phyloP scores from a whole-genome alignment of 2,329 filamentous ascomycete genomes.

The Fusarium tjaetaba region DNA sequence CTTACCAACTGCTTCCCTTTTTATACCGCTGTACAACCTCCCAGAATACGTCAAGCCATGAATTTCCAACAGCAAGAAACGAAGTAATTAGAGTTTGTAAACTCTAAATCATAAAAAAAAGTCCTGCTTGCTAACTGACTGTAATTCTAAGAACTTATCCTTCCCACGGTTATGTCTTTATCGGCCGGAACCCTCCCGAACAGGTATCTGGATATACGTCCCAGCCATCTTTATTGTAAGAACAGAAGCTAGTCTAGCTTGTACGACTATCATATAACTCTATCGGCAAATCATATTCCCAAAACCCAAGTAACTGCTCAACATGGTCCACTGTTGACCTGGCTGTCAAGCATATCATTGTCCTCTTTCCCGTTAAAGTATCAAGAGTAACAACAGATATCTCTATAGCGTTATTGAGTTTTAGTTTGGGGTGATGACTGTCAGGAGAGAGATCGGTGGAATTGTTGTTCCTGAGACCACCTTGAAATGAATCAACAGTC shows the following conservation, averaged over 20 bases:
- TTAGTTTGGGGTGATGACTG: neutral
- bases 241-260: neutral
- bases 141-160: neutral
- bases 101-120: neutral
- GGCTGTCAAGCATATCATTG: neutral
- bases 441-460: fast-evolving
- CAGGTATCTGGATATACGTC: fast-evolving
- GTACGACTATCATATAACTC: fast-evolving
- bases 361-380: neutral
- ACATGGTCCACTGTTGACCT: neutral
- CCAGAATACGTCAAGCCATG: neutral
- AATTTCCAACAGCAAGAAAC: neutral
- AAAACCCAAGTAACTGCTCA: neutral
- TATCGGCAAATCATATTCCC: neutral
- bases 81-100: fast-evolving
- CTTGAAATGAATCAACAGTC: fast-evolving
- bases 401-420: neutral
- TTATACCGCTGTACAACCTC: neutral
- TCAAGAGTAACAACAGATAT: neutral
- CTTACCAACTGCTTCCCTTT: neutral
- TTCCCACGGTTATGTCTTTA: neutral
- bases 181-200: neutral
- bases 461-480: neutral
- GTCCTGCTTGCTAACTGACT: neutral
- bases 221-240: fast-evolving